Evolutionary conservation across 164 flowering plant species (phyloP), one percentile per base, ranked within the genome.

Genomic region (Piper longum): DNA sequence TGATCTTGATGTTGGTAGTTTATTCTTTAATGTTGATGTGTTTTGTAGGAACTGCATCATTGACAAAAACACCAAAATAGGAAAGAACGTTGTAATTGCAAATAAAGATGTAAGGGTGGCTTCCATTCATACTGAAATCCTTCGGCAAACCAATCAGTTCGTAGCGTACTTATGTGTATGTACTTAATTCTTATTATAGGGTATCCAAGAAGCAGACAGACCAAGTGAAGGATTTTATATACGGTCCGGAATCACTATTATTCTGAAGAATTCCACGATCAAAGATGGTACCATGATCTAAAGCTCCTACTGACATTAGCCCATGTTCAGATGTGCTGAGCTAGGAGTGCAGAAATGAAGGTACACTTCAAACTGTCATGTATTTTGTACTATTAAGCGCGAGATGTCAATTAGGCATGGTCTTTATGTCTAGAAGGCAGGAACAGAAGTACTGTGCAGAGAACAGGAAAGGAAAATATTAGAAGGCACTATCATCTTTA

Each of bases 61-160:
- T 19, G 97, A 90, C 80, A 86, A 87, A 81, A 90, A 90, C 64
- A 88, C 87, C 11, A 84, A 74, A 72, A 82, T 90, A n/a, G 97
- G 97, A 56, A 86, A 84, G 67, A 74, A 88, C 63, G 92, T 86
- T 60, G 57, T 80, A 68, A 84, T 90, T 68, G 59, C 73, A 72
- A 90, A 90, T 62, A 82, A 75, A 71, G 89, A 90, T 71, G 97
- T 90, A 79, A 83, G 88, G 18, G 61, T 7, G 7, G 36, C 59
- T 56, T 9, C 16, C 9, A 14, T 8, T 17, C 39, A 17, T 9
- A 6, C 17, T 4, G 59, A 56, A 56, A 16, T 56, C 17, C 17
- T 56, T 56, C 39, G 16, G 2, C 59, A 17, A 4, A 56, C 8
- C 19, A 17, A 19, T 56, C 17, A 7, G 0, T 17, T 56, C 39